phyloP scores from a whole-genome alignment of 1,139 yeast genomes.

The Spencermartinsiella ligniputridi region DNA sequence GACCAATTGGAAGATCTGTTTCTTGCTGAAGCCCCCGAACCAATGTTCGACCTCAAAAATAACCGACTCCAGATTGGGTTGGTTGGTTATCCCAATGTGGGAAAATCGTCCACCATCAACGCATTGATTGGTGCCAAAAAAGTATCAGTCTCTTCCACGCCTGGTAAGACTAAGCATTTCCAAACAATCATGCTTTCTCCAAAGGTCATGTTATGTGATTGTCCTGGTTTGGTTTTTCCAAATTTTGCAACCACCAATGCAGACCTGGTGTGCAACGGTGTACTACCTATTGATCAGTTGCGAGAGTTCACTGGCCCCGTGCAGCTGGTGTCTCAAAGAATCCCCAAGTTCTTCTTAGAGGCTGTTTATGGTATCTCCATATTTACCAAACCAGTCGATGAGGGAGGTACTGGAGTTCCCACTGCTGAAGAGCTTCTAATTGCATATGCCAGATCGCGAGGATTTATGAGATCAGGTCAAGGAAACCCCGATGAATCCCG shows the following conservation, averaged over 20 bases:
- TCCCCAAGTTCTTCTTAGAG: conserved; percentile 85
- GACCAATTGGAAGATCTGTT: conserved; percentile 82
- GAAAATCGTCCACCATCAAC: conserved; percentile 93
- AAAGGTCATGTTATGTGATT: conserved; percentile 85
- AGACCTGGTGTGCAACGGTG: conserved; percentile 96
- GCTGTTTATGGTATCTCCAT: conserved; percentile 93
- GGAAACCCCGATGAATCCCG: conserved; percentile 97
- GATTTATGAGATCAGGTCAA: conserved; percentile 87
- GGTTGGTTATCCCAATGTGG: conserved; percentile 90
- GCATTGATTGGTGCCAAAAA: conserved; percentile 94
- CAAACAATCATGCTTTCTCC: conserved; percentile 89
- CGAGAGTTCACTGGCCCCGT: conserved; percentile 93
- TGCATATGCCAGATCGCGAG: conserved; percentile 95
- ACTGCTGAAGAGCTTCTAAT: conserved; percentile 84
- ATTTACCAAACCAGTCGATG: conserved; percentile 65
- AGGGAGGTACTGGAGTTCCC: conserved; percentile 87
- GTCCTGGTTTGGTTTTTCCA: conserved; percentile 99
- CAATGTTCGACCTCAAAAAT: conserved; percentile 40
- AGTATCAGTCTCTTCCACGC: conserved; percentile 96
- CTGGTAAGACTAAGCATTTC: conserved; percentile 98
- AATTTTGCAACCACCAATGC: conserved; percentile 96
- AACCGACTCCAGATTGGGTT: conserved; percentile 77
- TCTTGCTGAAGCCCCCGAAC: conserved; percentile 67
- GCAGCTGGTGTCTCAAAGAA: conserved; percentile 76
- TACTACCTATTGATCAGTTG: conserved; percentile 92